Conservation (phyloP, 2,329 filamentous ascomycete genomes). For the Botrytis medusae region DNA sequence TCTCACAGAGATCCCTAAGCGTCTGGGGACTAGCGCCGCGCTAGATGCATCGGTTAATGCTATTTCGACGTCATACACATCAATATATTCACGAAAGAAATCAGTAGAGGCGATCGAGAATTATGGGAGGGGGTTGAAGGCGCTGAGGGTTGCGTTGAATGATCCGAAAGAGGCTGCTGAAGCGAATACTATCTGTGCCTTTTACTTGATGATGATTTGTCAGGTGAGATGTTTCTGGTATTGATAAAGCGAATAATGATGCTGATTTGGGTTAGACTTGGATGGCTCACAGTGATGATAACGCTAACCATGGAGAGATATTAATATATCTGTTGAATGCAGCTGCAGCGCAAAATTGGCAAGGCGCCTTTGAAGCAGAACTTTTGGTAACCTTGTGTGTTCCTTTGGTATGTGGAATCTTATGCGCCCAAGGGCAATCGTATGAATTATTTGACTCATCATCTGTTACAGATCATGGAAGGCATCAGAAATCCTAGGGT, state of each 20-base stretch:
- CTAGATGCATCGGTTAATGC: slow-evolving; percentile 7
- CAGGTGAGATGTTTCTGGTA: background rate
- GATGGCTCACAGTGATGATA: slow-evolving; percentile 3
- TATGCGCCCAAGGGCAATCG: fast-evolving
- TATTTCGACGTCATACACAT: background rate
- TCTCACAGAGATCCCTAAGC: background rate
- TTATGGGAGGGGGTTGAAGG: background rate
- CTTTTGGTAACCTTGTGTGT: background rate
- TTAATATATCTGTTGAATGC: background rate
- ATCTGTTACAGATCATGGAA: background rate
- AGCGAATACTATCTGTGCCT: slow-evolving; percentile 15
- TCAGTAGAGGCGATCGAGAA: background rate
- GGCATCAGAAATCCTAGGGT: background rate
- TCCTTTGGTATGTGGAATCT: background rate
- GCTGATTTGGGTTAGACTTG: background rate
- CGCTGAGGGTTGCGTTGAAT: slow-evolving; percentile 5
- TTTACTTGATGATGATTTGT: slow-evolving; percentile 21
- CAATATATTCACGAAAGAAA: background rate
- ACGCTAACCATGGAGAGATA: background rate
- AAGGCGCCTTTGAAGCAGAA: background rate
- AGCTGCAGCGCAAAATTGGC: background rate
- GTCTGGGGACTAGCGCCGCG: background rate
- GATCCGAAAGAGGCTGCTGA: slow-evolving; percentile 1
- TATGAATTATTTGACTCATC: background rate
- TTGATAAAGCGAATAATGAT: no score